A percentile compares a stretch with the other conserved stretches of the same genome.
phyloP scores from a whole-genome alignment of 306 rosid species.

The Quercus bicolor region DNA sequence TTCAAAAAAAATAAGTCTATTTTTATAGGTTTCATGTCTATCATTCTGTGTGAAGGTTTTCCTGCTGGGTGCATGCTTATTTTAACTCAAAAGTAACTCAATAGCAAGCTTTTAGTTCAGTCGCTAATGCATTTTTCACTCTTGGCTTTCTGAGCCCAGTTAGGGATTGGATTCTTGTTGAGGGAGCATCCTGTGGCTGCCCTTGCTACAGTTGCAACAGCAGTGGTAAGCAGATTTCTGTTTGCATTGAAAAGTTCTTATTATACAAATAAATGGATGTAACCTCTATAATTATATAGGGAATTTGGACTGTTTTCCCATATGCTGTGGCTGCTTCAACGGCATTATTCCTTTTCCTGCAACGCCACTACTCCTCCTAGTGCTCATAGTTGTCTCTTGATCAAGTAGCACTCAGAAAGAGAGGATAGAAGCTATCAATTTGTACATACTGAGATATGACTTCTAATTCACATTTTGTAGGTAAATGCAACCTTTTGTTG shows the following conservation, averaged over 20 bases:
- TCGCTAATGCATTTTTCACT: constrained; percentile 11
- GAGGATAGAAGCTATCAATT: neutral
- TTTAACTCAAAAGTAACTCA: neutral
- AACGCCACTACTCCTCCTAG: constrained; percentile 31
- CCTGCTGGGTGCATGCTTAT: neutral
- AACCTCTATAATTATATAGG: constrained; percentile 29
- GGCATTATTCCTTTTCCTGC: constrained; percentile 49
- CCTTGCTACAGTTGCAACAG: constrained; percentile 60
- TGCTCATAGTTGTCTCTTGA: constrained; percentile 10
- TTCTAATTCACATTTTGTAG: neutral
- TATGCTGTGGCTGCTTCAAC: constrained; percentile 57
- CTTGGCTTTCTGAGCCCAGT: constrained; percentile 29
- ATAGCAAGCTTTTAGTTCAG: neutral
- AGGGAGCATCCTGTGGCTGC: constrained; percentile 64
- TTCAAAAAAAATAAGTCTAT: neutral
- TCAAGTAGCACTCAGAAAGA: neutral
- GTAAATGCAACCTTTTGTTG: constrained; percentile 12
- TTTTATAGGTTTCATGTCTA: neutral
- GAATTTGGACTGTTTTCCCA: constrained; percentile 59
- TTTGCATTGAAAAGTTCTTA: neutral
- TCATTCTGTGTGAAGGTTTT: neutral
- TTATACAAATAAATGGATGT: constrained; percentile 11
- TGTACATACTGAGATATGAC: constrained; percentile 6
- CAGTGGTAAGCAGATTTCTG: constrained; percentile 36
- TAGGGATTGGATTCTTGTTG: constrained; percentile 55